These are phyloP conservation scores for Termitomyces sp. DNA, from an alignment of 768 basidiomycete species.

Conservation along the genomic window DNA sequence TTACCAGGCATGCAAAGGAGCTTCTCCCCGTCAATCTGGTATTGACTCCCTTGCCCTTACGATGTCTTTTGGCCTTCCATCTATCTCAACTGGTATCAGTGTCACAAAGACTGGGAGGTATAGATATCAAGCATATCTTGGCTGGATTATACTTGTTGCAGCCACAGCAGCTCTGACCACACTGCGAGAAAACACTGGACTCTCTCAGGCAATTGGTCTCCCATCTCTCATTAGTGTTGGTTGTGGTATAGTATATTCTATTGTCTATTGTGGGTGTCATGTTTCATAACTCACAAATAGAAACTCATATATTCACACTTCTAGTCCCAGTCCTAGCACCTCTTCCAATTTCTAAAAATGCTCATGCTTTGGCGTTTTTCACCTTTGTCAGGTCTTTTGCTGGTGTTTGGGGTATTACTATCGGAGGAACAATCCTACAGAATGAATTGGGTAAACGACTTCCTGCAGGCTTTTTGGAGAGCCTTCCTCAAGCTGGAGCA, in stretches of 20 bases:
- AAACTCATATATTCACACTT: no score
- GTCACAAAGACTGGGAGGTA: constrained; percentile 1
- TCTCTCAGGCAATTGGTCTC: constrained; percentile 4
- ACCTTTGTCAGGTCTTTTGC: constrained; percentile 30
- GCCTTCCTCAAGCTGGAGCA: constrained; percentile 26
- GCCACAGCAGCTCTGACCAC: not conserved
- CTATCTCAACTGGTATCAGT: constrained; percentile 25
- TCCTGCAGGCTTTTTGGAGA: constrained; percentile 28
- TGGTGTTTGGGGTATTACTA: constrained; percentile 43
- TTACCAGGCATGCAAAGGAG: constrained; percentile 39
- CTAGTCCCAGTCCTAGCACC: constrained; percentile 44
- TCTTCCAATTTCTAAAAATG: constrained; percentile 30
- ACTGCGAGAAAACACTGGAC: not conserved
- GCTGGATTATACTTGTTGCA: not conserved
- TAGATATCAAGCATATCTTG: not conserved
- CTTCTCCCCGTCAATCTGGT: constrained; percentile 29
- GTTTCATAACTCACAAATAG: no score
- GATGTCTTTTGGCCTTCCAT: constrained; percentile 27
- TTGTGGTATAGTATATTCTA: not conserved
- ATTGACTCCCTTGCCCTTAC: constrained; percentile 27
- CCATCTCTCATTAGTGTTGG: not conserved
- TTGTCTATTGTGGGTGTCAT: constrained; percentile 5
- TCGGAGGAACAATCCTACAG: constrained; percentile 45
- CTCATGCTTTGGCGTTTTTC: constrained; percentile 39
- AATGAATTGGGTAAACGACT: constrained; percentile 39